phyloP scores from a whole-genome alignment of 2,329 filamentous ascomycete genomes.

The Akanthomyces uredinophilus region DNA sequence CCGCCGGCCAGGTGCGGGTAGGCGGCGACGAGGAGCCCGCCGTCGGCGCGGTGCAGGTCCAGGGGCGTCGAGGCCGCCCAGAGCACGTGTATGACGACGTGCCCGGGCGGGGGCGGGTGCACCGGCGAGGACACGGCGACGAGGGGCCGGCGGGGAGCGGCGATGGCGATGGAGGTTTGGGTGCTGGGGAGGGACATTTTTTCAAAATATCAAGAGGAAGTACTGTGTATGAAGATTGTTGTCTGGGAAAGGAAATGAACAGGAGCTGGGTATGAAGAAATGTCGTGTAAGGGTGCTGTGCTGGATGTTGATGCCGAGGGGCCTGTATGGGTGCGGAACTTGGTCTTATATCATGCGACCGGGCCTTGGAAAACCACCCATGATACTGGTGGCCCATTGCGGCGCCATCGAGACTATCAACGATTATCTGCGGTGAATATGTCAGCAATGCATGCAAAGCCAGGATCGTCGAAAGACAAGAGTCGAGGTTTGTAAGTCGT shows the following conservation, averaged over 20 bases:
- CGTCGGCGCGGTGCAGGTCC: constrained; percentile 57
- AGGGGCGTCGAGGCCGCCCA: constrained; percentile 59
- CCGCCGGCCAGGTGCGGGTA: constrained; percentile 43
- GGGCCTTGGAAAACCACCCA: too few relatives aligned
- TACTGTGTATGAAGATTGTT: too few relatives aligned
- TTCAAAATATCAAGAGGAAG: background rate
- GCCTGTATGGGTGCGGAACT: too few relatives aligned
- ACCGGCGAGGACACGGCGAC: constrained; percentile 44
- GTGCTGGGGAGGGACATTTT: constrained; percentile 50
- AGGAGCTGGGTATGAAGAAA: too few relatives aligned
- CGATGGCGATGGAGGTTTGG: constrained; percentile 58
- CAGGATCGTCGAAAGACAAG: too few relatives aligned
- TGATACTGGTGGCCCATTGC: too few relatives aligned
- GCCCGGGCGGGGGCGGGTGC: constrained; percentile 33
- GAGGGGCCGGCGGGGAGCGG: constrained; percentile 46
- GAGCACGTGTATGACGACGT: constrained; percentile 49
- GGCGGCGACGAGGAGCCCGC: constrained; percentile 46
- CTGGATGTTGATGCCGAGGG: too few relatives aligned
- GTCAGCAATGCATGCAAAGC: too few relatives aligned
- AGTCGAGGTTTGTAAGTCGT: background rate
- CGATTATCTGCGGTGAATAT: background rate
- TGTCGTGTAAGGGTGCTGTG: too few relatives aligned
- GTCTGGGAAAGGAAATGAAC: background rate
- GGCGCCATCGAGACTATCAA: too few relatives aligned
- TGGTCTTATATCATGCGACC: background rate